Percentiles rank a stretch among this genome's conserved stretches.
These are phyloP conservation scores for Daldinia concentrica DNA, from an alignment of 495 filamentous ascomycete species.

Conservation along the genomic window DNA sequence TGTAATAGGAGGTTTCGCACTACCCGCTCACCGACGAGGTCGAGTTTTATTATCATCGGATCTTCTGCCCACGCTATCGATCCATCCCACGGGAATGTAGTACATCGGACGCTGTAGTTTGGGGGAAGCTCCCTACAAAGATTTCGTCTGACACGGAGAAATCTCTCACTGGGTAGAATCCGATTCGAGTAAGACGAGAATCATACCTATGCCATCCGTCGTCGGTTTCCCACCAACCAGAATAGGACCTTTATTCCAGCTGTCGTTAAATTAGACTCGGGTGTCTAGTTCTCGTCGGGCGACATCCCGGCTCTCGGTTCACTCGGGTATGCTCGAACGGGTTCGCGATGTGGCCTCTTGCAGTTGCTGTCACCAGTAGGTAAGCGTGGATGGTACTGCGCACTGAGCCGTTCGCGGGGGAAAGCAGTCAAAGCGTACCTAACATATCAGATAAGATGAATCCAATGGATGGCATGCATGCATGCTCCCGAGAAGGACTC, in stretches of 20 bases:
- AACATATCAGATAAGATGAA: conserved; percentile 22
- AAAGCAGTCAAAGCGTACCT: conserved; percentile 2
- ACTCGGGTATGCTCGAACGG: conserved; percentile 11
- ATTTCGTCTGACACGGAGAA: conserved; percentile 13
- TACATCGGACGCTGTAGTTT: conserved; percentile 11
- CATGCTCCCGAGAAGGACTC: conserved; percentile 23
- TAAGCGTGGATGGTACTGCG: conserved; percentile 20
- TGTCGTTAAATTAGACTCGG: conserved; percentile 44
- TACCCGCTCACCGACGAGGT: conserved; percentile 17
- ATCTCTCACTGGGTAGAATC: conserved; percentile 23
- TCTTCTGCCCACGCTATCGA: background rate
- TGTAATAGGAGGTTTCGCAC: conserved; percentile 10
- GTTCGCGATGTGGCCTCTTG: conserved; percentile 28
- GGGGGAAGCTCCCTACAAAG: background rate
- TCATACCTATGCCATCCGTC: background rate
- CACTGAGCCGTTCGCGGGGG: conserved; percentile 20
- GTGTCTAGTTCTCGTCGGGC: conserved; percentile 35
- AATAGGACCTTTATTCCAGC: conserved; percentile 4
- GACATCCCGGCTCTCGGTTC: conserved; percentile 39
- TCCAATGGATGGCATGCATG: conserved; percentile 31
- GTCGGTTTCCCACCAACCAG: conserved; percentile 23
- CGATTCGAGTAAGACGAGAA: conserved; percentile 19
- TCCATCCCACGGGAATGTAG: conserved; percentile 1
- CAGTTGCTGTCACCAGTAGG: conserved; percentile 28
- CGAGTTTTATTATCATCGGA: conserved; percentile 14